phyloP scores from a whole-genome alignment of 768 basidiomycete genomes.

The Tulasnella sp. region DNA sequence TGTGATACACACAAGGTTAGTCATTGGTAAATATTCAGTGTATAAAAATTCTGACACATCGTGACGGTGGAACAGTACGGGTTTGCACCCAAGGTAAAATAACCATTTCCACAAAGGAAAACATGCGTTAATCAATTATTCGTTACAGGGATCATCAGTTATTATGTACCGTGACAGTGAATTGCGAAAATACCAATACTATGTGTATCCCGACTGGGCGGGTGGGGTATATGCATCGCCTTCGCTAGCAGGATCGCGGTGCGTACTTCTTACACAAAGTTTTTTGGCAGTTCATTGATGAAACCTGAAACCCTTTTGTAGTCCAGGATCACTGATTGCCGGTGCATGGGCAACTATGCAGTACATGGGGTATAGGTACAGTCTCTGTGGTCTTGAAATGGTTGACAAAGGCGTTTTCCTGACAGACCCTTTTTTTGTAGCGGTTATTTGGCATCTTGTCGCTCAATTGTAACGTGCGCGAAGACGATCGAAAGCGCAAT shows the following conservation, averaged over 20 bases:
- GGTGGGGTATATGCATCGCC: slow-evolving; percentile 89
- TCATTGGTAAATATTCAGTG: too few relatives aligned
- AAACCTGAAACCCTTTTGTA: slow-evolving; percentile 22
- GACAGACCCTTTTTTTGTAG: slow-evolving; percentile 27
- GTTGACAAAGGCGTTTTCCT: background rate
- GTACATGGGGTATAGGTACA: slow-evolving; percentile 75
- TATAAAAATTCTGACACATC: too few relatives aligned
- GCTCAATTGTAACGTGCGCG: slow-evolving; percentile 62
- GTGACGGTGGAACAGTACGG: slow-evolving; percentile 63
- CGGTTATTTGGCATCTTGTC: slow-evolving; percentile 81
- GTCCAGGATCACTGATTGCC: slow-evolving; percentile 85
- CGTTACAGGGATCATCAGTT: slow-evolving; percentile 66
- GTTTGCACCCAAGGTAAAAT: slow-evolving; percentile 72
- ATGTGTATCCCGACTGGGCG: slow-evolving; percentile 66
- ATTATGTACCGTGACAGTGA: slow-evolving; percentile 83
- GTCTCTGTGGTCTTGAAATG: slow-evolving; percentile 13
- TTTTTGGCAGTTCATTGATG: background rate
- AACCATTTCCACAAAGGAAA: background rate
- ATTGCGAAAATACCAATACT: slow-evolving; percentile 74
- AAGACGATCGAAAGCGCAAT: slow-evolving; percentile 58
- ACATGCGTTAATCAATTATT: background rate
- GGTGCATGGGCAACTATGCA: slow-evolving; percentile 97
- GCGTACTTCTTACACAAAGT: background rate
- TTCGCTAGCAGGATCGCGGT: slow-evolving; percentile 83
- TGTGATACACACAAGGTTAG: slow-evolving; percentile 97